Evolutionary conservation across 78 protist genomes (phyloP), one percentile per base, ranked within the genome.

Genomic region (Dictyostelium intermedium): DNA sequence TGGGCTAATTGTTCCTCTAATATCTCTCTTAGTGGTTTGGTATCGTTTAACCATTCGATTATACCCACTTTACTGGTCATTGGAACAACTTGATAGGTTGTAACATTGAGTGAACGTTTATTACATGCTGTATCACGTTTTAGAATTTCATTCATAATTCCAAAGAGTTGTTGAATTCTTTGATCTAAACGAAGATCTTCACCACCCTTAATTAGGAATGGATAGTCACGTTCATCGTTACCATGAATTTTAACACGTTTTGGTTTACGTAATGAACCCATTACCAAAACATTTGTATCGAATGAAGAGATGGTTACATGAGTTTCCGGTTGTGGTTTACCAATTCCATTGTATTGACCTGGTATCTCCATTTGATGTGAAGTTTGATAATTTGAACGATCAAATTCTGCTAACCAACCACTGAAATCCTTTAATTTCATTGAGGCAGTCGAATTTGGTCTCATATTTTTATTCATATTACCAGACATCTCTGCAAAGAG

Each of bases 161-260:
- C n/a, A 63, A 98, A 98, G 39, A 98, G 34, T 47, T 93, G 97
- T 82, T 97, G 91, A 23, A 98, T 34, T 27, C 99, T 92, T 95
- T 98, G 98, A 82, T 98, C 99, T 25, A 93, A 77, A 11, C 99
- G 94, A 27, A 98, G 50, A 84, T 97, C 98, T 78, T 98, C 99
- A 47, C 99, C 99, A 53, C 98, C 99, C 96, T 98, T 98, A 50
- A 98, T 98, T 5, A 98, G 91, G 83, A 91, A 96, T 69, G 77
- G 84, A 78, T 93, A 53, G 37, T 95, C 98, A 3, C 35, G 11
- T 92, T 91, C 99, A 70, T 98, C 98, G 20, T 72, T 93, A 13
- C 98, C 96, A 30, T 61, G 94, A 16, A 98, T 50, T 20, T 45
- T 79, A 1, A 98, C 16, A 16, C 97, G 78, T 92, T 97, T 98